Conservation (phyloP, 2,329 filamentous ascomycete species). For the Graphilbum sp. region DNA sequence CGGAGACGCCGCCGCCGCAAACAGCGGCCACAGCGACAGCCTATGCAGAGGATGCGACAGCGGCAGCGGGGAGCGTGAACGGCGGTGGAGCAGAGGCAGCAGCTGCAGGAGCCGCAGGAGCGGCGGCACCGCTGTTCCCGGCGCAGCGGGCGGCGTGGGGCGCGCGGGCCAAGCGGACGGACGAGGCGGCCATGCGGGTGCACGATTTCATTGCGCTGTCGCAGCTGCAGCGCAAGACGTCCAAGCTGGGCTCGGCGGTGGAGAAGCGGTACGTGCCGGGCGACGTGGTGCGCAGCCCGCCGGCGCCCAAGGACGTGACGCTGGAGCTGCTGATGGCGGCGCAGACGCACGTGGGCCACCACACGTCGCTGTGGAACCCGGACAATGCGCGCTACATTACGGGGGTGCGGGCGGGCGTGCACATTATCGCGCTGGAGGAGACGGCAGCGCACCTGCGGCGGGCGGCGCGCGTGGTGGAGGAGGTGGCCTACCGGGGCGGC, state of each 20-base stretch:
- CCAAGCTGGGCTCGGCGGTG: conserved; percentile 30
- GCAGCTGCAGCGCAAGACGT: conserved; percentile 28
- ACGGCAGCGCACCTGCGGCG: conserved; percentile 83
- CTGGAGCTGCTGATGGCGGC: conserved; percentile 81
- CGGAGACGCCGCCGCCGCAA: conserved; percentile 12
- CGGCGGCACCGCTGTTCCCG: background rate
- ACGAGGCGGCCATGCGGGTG: conserved; percentile 14
- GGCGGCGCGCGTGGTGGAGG: conserved; percentile 80
- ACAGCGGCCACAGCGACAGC: background rate
- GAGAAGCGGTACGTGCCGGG: conserved; percentile 46
- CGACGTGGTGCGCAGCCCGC: conserved; percentile 54
- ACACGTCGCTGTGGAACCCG: conserved; percentile 85
- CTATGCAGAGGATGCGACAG: background rate
- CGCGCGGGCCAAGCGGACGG: background rate
- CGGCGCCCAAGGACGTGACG: conserved; percentile 62
- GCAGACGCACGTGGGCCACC: conserved; percentile 80
- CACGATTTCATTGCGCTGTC: conserved; percentile 19
- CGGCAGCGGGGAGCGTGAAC: background rate
- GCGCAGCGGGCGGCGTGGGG: background rate
- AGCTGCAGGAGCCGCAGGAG: background rate
- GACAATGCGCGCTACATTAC: conserved; percentile 89
- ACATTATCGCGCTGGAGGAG: conserved; percentile 83
- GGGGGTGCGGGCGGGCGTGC: conserved; percentile 72
- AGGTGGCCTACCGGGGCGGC: conserved; percentile 67
- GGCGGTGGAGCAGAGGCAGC: background rate